These are phyloP conservation scores for Diaporthe capsici DNA, from an alignment of 2,329 filamentous ascomycete species.

Conservation along the genomic window DNA sequence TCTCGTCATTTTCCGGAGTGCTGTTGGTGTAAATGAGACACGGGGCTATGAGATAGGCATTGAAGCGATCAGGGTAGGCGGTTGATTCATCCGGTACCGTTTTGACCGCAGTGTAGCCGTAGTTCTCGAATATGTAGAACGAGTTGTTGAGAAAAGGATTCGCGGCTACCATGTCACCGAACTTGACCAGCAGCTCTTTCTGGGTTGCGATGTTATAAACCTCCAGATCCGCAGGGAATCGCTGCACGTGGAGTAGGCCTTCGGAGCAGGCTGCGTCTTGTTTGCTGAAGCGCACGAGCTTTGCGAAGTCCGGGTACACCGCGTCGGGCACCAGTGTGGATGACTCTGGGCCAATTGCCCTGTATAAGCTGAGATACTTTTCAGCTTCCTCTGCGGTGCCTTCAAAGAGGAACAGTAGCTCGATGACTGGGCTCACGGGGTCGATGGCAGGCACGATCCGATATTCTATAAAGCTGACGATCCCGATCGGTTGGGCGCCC, in stretches of 20 bases:
- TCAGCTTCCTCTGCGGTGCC: constrained; percentile 39
- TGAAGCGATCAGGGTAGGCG: constrained; percentile 15
- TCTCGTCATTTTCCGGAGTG: constrained; percentile 46
- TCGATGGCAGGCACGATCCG: not conserved
- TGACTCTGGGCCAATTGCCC: not conserved
- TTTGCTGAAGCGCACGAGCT: constrained; percentile 44
- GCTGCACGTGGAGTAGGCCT: constrained; percentile 45
- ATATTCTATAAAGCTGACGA: constrained; percentile 44
- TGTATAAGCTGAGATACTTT: not conserved
- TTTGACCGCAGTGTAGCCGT: constrained; percentile 8
- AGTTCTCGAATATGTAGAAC: constrained; percentile 52
- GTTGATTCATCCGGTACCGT: not conserved
- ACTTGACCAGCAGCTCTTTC: constrained; percentile 36
- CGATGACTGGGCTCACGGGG: constrained; percentile 4
- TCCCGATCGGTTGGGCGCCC: constrained; percentile 6
- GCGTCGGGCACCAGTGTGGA: constrained; percentile 1
- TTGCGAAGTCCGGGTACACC: constrained; percentile 42
- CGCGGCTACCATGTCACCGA: not conserved
- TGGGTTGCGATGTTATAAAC: constrained; percentile 52
- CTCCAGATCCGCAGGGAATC: constrained; percentile 32
- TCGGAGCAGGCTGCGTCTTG: constrained; percentile 45
- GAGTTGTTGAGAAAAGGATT: constrained; percentile 43
- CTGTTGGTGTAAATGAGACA: constrained; percentile 54
- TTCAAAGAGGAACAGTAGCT: not conserved
- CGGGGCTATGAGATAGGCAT: constrained; percentile 53